Percentiles rank a stretch among this genome's conserved stretches.
phyloP scores from a whole-genome alignment of 2,329 filamentous ascomycete genomes.

The Pseudogymnoascus sp. region DNA sequence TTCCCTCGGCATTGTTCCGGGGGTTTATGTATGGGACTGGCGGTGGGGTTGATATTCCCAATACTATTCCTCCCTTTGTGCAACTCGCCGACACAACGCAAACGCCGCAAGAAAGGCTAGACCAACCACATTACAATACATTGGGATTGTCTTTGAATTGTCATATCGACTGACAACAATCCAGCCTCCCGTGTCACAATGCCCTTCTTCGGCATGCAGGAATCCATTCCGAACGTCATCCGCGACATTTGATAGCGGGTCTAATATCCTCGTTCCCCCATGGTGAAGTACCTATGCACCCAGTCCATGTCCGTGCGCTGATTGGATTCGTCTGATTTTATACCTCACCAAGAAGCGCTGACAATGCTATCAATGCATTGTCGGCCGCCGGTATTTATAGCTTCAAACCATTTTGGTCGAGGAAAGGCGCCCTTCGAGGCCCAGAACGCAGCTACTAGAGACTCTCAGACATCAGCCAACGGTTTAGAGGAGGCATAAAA shows the following conservation, averaged over 20 bases:
- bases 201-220: constrained; percentile 6
- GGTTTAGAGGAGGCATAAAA: not conserved
- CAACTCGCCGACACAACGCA: not conserved
- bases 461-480: not conserved
- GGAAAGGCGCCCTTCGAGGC: not conserved
- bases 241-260: not conserved
- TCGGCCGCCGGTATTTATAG: not conserved
- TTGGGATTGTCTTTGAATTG: not conserved
- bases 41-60: not conserved
- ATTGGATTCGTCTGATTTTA: constrained; percentile 8
- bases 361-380: constrained; percentile 6
- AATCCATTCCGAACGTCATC: constrained; percentile 4
- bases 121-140: constrained; percentile 2
- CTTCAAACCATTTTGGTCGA: constrained; percentile 4
- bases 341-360: constrained; percentile 4
- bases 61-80: not conserved
- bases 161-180: not conserved
- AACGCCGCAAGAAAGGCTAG: constrained; percentile 2
- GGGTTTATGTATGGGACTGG: not conserved
- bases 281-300: not conserved
- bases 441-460: not conserved
- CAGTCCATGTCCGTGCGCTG: constrained; percentile 1
- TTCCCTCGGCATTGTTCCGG: not conserved
- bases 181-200: constrained; percentile 4
- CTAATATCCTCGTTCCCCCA: not conserved